Conservation (phyloP, 176 grass and related monocot species). For the Cenchrus fungigraminus region DNA sequence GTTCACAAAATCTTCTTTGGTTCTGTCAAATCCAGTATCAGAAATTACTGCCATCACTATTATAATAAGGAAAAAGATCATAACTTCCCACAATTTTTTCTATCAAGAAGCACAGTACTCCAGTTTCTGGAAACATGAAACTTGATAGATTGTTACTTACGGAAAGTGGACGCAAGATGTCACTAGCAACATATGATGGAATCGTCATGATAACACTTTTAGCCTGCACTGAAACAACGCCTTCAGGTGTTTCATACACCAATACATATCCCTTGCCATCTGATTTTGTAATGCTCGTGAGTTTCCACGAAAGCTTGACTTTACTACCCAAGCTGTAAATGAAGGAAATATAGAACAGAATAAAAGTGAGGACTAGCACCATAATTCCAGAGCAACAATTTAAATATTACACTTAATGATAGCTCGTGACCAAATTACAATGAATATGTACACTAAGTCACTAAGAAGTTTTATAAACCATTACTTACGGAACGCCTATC, state of each 20-base stretch:
- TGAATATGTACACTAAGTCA: not conserved
- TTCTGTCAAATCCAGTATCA: not conserved
- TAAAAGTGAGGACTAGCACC: not conserved
- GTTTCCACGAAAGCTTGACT: conserved; percentile 94
- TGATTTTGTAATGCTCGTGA: conserved; percentile 75
- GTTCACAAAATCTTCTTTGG: not conserved
- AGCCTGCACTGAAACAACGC: conserved; percentile 62
- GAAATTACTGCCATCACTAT: not conserved
- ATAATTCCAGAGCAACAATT: not conserved
- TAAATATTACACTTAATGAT: not conserved
- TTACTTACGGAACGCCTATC: not conserved
- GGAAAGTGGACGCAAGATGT: conserved; percentile 86
- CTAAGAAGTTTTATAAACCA: conserved; percentile 17
- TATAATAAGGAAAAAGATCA: not conserved
- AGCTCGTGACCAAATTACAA: not conserved
- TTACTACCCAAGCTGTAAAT: conserved; percentile 81
- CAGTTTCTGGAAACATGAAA: conserved; percentile 20
- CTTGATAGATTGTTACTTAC: conserved; percentile 54
- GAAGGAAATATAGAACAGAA: conserved; percentile 10
- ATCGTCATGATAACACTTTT: conserved; percentile 88
- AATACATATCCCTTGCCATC: conserved; percentile 74
- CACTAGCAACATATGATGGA: conserved; percentile 84
- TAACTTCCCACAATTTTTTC: not conserved
- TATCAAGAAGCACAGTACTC: not conserved
- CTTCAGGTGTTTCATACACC: conserved; percentile 86